These are phyloP conservation scores for Calendula officinalis DNA, from an alignment of 129 eudicot species.

Conservation along the genomic window DNA sequence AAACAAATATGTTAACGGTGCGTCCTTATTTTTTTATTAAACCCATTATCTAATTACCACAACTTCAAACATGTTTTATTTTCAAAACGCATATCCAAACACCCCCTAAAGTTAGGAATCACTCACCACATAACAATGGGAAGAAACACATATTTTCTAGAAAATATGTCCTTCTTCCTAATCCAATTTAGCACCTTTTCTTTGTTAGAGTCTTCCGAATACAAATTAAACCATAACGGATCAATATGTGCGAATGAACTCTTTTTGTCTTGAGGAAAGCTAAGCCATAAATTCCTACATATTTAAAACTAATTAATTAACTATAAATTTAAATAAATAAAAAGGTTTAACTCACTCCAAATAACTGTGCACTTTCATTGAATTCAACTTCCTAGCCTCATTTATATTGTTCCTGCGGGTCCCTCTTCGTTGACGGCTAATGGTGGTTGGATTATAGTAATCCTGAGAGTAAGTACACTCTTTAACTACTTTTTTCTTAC, in stretches of 20 bases:
- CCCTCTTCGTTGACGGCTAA: slow-evolving; percentile 26
- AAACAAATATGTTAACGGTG: not conserved
- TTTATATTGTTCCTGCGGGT: slow-evolving; percentile 2
- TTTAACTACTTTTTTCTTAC: slow-evolving; percentile 32
- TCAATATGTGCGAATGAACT: slow-evolving; percentile 46
- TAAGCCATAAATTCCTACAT: slow-evolving; percentile 55
- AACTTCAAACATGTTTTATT: no score
- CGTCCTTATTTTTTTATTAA: no score
- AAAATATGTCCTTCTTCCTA: slow-evolving; percentile 51
- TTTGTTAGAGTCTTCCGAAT: slow-evolving; percentile 30
- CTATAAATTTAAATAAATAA: not conserved
- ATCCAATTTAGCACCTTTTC: slow-evolving; percentile 59
- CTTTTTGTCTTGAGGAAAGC: slow-evolving; percentile 46
- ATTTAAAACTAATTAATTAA: not conserved
- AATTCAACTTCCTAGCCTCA: slow-evolving; percentile 40
- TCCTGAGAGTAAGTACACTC: slow-evolving; percentile 32
- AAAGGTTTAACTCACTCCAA: slow-evolving; percentile 49
- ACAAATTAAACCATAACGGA: slow-evolving; percentile 53
- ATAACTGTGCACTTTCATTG: slow-evolving; percentile 35
- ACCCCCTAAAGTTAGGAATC: not conserved
- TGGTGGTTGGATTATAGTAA: slow-evolving; percentile 2
- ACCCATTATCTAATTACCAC: no score
- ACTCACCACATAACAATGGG: slow-evolving; percentile 74
- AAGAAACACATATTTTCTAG: slow-evolving; percentile 59
- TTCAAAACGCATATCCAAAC: not conserved